A percentile compares a stretch with the other conserved stretches of the same genome.
Conservation (phyloP, 345 rosid genomes). For the Eucalyptus rudis region DNA sequence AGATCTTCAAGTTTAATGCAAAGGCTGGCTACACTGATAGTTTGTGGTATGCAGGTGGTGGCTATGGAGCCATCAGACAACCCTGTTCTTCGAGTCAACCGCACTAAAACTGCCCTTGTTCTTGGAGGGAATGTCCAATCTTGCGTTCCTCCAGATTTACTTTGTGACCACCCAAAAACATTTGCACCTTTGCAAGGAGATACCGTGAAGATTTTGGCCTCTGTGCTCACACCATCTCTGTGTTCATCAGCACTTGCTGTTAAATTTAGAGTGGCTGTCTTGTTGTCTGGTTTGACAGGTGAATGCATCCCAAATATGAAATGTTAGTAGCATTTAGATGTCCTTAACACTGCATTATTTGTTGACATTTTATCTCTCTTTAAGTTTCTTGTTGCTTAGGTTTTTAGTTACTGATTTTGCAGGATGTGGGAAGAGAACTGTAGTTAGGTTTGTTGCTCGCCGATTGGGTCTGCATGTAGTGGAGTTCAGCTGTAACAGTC, state of each 20-base stretch:
- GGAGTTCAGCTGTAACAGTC: slow-evolving; percentile 82
- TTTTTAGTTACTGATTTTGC: neutral
- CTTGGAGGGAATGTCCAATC: slow-evolving; percentile 82
- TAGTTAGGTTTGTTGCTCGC: slow-evolving; percentile 63
- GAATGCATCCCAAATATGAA: neutral
- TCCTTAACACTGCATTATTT: neutral
- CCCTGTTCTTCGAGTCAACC: slow-evolving; percentile 59
- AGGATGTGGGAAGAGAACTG: slow-evolving; percentile 95
- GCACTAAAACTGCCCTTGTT: slow-evolving; percentile 78
- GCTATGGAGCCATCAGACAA: slow-evolving; percentile 90
- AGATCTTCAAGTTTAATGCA: neutral
- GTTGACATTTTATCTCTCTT: neutral
- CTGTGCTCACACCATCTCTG: slow-evolving; percentile 68
- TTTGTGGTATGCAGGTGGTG: slow-evolving; percentile 49
- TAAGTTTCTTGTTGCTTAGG: neutral
- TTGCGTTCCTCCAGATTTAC: slow-evolving; percentile 64
- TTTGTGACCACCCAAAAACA: slow-evolving; percentile 34
- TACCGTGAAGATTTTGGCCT: slow-evolving; percentile 52
- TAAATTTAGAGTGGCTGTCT: slow-evolving; percentile 84
- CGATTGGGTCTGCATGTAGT: slow-evolving; percentile 82
- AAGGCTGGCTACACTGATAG: slow-evolving; percentile 2
- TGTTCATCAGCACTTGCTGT: slow-evolving; percentile 76
- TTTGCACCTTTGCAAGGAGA: slow-evolving; percentile 54
- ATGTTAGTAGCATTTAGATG: neutral
- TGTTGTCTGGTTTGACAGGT: slow-evolving; percentile 73